phyloP scores from a whole-genome alignment of 495 filamentous ascomycete genomes.

The Viridothelium virens region DNA sequence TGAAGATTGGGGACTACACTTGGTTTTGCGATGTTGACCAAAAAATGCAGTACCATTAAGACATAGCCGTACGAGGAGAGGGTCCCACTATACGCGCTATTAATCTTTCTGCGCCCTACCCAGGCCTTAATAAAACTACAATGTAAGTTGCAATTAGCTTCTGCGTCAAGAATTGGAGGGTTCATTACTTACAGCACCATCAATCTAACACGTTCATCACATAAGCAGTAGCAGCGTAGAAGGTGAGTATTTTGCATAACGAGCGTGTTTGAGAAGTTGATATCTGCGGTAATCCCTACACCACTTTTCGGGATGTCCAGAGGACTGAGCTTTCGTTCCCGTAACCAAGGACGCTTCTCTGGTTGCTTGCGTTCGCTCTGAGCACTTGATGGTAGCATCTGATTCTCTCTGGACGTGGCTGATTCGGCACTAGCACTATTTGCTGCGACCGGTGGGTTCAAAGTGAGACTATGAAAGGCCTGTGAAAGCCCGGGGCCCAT shows the following conservation, averaged over 20 bases:
- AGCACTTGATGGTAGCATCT: constrained; percentile 11
- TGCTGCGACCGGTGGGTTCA: neutral
- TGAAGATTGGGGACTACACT: constrained; percentile 78
- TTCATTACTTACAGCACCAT: constrained; percentile 46
- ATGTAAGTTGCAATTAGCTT: neutral
- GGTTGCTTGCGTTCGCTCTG: neutral
- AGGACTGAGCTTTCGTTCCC: constrained; percentile 46
- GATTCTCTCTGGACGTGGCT: neutral
- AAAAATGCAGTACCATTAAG: constrained; percentile 88
- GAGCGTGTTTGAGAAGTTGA: constrained; percentile 74
- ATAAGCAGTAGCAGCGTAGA: constrained; percentile 65
- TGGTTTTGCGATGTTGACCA: constrained; percentile 67
- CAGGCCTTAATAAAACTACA: constrained; percentile 64
- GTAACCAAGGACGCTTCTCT: constrained; percentile 38
- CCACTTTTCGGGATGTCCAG: constrained; percentile 64
- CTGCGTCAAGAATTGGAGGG: neutral
- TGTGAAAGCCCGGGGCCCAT: neutral
- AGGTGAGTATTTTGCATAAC: constrained; percentile 72
- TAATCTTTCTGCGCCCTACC: constrained; percentile 74
- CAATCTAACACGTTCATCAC: constrained; percentile 62
- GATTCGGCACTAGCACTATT: neutral
- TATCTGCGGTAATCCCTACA: constrained; percentile 70
- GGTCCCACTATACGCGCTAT: constrained; percentile 71
- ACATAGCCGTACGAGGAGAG: constrained; percentile 82
- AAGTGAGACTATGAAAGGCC: neutral